Base-by-base conservation (phyloP, 768 basidiomycete species). In the Pleurotus sapidus region DNA sequence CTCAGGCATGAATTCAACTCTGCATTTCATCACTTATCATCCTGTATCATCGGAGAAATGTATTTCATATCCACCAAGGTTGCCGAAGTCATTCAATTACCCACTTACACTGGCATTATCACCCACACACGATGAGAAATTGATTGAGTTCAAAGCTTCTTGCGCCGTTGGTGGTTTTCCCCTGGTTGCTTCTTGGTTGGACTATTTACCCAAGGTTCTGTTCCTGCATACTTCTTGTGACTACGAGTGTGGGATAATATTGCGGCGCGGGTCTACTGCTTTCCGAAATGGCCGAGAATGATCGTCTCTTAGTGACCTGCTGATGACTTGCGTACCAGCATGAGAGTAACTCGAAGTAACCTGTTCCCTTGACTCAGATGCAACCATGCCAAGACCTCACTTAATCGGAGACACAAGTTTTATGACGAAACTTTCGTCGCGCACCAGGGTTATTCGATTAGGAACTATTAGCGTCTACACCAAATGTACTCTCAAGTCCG, bases 401-500 rank as follows among this genome's bases (percentile, higher is more conserved):
- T 24, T 39, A 24, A 39, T 20, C 9, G 20, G 38, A 25, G 15
- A 18, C 14, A 2, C 34, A 12, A 24, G 25, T 15, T n/a, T 54
- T 42, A 42, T 11, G 37, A 38, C 51, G 51, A 54, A 54, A 54
- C 51, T 39, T 54, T 23, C 39, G 25, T 54, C 51, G 51, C 51
- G 51, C 49, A 50, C 38, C 51, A 54, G 51, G 51, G 51, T 50
- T 42, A 40, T 42, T 39, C 51, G 39, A 54, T 54, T 54, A 39
- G 51, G 51, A 54, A 54, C 38, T 54, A 54, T 54, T 54, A 54
- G 39, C 39, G 39, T 54, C 39, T 54, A 54, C 51, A 54, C 51
- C 51, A 54, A 50, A 54, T 18, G 51, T 40, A 39, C 51, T 50
- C 49, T 51, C 15, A 42, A 54, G 51, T 54, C 51, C 51, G 18